A percentile compares a stretch with the other conserved stretches of the same genome.
Evolutionary conservation across 495 filamentous ascomycete genomes (phyloP).

Genomic region (Peziza echinospora): DNA sequence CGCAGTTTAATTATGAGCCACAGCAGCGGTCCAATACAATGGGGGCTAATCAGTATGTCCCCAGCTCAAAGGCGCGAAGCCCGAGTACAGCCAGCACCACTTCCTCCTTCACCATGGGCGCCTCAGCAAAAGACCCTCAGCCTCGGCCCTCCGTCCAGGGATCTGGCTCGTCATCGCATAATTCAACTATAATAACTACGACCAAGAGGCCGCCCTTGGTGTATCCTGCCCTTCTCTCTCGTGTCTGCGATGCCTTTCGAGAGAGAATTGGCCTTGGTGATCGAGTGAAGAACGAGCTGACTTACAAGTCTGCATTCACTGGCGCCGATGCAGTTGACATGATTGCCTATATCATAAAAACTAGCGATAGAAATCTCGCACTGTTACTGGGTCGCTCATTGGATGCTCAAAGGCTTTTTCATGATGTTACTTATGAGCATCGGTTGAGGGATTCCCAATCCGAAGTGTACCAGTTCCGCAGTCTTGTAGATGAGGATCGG

Average conservation of each 20-base stretch:
- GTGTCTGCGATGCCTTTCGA: slow-evolving; percentile 74
- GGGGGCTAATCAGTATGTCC: slow-evolving; percentile 14
- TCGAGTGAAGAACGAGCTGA: slow-evolving; percentile 84
- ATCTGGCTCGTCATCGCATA: not conserved
- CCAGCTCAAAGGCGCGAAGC: slow-evolving; percentile 15
- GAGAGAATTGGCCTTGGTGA: slow-evolving; percentile 66
- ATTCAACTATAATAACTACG: slow-evolving; percentile 6
- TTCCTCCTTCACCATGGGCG: slow-evolving; percentile 5
- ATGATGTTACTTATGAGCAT: slow-evolving; percentile 97
- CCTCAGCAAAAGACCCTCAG: not conserved
- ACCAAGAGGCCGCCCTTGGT: slow-evolving; percentile 47
- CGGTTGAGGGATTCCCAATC: slow-evolving; percentile 69
- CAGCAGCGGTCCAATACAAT: slow-evolving; percentile 16
- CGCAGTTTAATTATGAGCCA: slow-evolving; percentile 14
- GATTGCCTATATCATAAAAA: slow-evolving; percentile 85
- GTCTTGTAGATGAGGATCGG: slow-evolving; percentile 55
- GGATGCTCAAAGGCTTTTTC: slow-evolving; percentile 98
- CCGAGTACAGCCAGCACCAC: slow-evolving; percentile 19
- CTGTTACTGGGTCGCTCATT: slow-evolving; percentile 79
- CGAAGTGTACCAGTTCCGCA: slow-evolving; percentile 93
- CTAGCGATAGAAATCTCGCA: slow-evolving; percentile 84
- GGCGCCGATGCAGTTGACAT: slow-evolving; percentile 89
- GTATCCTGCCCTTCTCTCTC: slow-evolving; percentile 77
- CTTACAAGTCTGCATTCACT: slow-evolving; percentile 91
- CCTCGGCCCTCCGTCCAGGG: not conserved